phyloP scores from a whole-genome alignment of 768 basidiomycete genomes.

The Auriscalpium microsporum region DNA sequence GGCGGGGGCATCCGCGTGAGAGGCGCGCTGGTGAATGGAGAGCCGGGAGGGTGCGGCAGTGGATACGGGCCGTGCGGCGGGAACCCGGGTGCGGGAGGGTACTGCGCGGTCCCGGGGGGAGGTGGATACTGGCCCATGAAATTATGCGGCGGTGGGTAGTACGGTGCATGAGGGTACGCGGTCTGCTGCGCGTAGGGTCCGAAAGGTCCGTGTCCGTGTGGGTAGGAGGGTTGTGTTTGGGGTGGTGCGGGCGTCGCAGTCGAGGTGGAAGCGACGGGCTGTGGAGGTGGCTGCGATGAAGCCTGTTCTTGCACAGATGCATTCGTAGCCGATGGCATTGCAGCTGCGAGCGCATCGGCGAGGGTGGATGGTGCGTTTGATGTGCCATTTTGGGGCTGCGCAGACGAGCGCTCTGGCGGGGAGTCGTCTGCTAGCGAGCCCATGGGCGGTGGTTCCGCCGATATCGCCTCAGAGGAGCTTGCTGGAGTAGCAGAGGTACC shows the following conservation, averaged over 20 bases:
- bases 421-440: constrained; percentile 11
- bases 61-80: constrained; percentile 22
- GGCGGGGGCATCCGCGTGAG: constrained; percentile 17
- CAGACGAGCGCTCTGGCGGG: constrained; percentile 4
- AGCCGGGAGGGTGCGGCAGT: constrained; percentile 16
- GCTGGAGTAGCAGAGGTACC: constrained; percentile 13
- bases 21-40: constrained; percentile 14
- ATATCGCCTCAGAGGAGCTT: constrained; percentile 6
- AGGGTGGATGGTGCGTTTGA: background rate
- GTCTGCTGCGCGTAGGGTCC: constrained; percentile 47
- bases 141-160: constrained; percentile 46
- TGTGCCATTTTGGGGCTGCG: background rate
- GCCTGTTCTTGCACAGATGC: constrained; percentile 15
- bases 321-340: background rate
- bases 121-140: constrained; percentile 25
- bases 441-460: constrained; percentile 12
- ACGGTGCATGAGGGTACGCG: constrained; percentile 60
- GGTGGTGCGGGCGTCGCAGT: constrained; percentile 2
- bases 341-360: background rate
- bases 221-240: background rate
- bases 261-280: constrained; percentile 18
- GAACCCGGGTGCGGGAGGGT: constrained; percentile 28
- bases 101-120: constrained; percentile 23
- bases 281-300: constrained; percentile 9
- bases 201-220: constrained; percentile 33